A percentile compares a stretch with the other conserved stretches of the same genome.
Evolutionary conservation across 805 yeast genomes (phyloP).

Genomic region (Sugiyamaella marilandica): DNA sequence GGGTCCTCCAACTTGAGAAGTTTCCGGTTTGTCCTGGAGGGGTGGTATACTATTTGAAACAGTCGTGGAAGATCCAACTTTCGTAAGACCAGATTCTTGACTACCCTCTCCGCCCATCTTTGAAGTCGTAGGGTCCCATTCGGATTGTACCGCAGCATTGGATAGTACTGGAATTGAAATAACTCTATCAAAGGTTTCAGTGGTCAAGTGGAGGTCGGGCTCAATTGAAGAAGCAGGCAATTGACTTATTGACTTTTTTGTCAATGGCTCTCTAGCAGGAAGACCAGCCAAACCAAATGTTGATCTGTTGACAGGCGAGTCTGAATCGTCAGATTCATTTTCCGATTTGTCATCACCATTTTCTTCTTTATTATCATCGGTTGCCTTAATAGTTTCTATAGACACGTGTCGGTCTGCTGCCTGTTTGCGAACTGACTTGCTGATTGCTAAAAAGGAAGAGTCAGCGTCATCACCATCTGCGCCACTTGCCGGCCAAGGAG

Average conservation of each 20-base stretch:
- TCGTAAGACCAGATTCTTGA: too few species aligned
- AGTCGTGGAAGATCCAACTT: too few species aligned
- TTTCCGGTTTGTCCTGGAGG: too few species aligned
- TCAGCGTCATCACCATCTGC: conserved; percentile 7
- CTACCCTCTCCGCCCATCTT: too few species aligned
- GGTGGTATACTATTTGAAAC: too few species aligned
- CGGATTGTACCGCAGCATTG: too few species aligned
- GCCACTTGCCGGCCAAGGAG: neutral
- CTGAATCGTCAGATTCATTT: conserved; percentile 4
- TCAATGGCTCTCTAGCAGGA: conserved; percentile 20
- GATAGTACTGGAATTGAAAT: too few species aligned
- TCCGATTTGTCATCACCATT: neutral
- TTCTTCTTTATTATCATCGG: neutral
- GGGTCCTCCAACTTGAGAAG: too few species aligned
- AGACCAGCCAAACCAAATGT: conserved; percentile 19
- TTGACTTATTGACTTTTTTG: conserved; percentile 16
- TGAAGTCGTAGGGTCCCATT: too few species aligned
- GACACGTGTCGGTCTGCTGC: neutral
- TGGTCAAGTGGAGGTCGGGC: too few species aligned
- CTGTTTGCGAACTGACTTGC: conserved; percentile 14
- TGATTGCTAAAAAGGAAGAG: conserved; percentile 19
- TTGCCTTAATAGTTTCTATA: neutral
- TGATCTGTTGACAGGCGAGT: conserved; percentile 10
- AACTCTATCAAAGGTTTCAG: too few species aligned
- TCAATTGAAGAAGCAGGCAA: too few species aligned